phyloP scores from a whole-genome alignment of 2,329 filamentous ascomycete species.

The Davidsoniella virescens region DNA sequence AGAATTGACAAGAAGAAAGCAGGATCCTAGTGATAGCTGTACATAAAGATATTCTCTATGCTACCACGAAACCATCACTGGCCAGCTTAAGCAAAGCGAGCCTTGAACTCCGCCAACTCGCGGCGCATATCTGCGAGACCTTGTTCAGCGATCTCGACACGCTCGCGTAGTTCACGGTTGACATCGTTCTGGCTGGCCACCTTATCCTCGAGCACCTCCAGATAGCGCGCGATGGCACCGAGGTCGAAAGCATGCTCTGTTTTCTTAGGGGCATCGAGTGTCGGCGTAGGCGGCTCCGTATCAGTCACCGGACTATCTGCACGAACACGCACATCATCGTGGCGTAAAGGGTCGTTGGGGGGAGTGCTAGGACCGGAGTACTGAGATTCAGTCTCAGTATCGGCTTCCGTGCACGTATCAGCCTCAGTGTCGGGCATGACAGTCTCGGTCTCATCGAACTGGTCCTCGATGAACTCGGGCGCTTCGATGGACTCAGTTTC shows the following conservation, averaged over 20 bases:
- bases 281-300: background rate
- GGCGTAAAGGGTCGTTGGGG: background rate
- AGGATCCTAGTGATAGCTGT: background rate
- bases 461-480: background rate
- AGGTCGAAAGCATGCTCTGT: slow-evolving; percentile 1
- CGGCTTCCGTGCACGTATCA: background rate
- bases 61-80: background rate
- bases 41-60: background rate
- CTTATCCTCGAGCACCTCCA: slow-evolving; percentile 8
- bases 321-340: slow-evolving; percentile 1
- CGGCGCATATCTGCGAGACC: slow-evolving; percentile 6
- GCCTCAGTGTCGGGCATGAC: background rate
- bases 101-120: slow-evolving; percentile 9
- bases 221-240: slow-evolving; percentile 1
- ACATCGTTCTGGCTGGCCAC: slow-evolving; percentile 5
- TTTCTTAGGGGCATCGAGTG: background rate
- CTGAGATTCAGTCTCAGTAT: background rate
- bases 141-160: slow-evolving; percentile 4
- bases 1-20: background rate
- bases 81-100: background rate
- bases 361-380: slow-evolving; percentile 9
- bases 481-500: background rate
- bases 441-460: background rate
- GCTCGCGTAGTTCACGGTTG: background rate
- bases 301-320: background rate